Base-by-base conservation (phyloP, 768 basidiomycete species). In the Clavaria fumosa region DNA sequence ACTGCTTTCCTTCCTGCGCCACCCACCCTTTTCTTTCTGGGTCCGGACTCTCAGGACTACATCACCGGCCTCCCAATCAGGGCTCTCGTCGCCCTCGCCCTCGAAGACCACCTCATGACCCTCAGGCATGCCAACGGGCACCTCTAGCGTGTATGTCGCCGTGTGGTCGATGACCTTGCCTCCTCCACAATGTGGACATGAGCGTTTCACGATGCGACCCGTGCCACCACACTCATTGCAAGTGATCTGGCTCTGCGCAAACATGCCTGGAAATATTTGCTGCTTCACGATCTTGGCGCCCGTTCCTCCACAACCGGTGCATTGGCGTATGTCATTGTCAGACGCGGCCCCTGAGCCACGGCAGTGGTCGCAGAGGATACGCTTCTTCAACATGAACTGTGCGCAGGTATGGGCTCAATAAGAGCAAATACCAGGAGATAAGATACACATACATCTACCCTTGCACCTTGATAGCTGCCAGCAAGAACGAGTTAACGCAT, bases 231-330 rank as follows among this genome's bases (percentile, higher is more conserved):
- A 97, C 27, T 83, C 75, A 39, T 75, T 77, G 58, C 80, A 91
- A 38, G 80, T 74, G 30, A 70, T 65, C 59, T 91, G 86, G 9
- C 75, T 75, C 55, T 91, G 85, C 0, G 86, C 82, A 50, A 79
- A 84, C 91, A 95, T 95, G 18, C 90, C 91, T 2, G 91, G 90
- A 67, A 93, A 91, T 43, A 99, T 84, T 61, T 91, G 95, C 52
- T 95, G 89, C 39, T 85, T 78, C 34, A 78, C 70, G 17, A 95
- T 55, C 51, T 83, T 80, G 37, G 93, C 69, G 24, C 95, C 95
- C 34, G 74, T 63, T 14, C 95, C 95, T 37, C 72, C 69, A 52
- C 95, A 99, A 7, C 70, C 70, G 3, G 71, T 54, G 53, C 95
- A 99, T n/a, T 72, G 69, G 49, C 88, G 83, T 34, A 95, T 83